Base-by-base conservation (phyloP, 176 grass and related monocot genomes). In the Triticum urartu region DNA sequence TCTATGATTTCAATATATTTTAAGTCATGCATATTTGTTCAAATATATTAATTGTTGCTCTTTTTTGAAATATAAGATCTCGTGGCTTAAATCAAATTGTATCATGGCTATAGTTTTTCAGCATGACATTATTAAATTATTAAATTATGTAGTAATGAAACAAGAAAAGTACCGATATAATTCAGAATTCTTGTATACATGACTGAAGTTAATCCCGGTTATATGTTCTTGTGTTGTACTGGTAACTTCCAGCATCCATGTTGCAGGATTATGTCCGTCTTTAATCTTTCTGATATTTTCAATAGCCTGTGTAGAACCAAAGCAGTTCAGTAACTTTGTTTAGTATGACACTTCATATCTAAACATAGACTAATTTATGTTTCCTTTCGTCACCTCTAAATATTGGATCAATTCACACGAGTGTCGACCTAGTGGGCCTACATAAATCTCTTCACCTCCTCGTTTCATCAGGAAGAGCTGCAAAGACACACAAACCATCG, bases 261-360 rank as follows among this genome's bases (percentile, higher is more conserved):
- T 97, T 26, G 94, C 91, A n/a, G 94, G 94, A 66, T 97, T 97
- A 18, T 97, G 94, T 18, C 92, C 92, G 59, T 97, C 88, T 90
- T 84, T 92, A 72, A 97, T 97, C 77, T 90, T 90, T 52, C 18
- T 76, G 25, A 97, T 83, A 79, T 92, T 90, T 76, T 89, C 43
- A 6, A 97, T 90, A 78, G 64, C 88, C 94, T 95, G 65, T 30
- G 9, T 72, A 75, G 72, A 45, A 60, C 3, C 84, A 64, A 74
- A 81, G 42, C 12, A 40, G 26, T 28, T 67, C 9, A 54, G 47
- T 59, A 76, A 36, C 34, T 68, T 22, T 26, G 25, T 40, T 30
- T 15, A 79, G 6, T 67, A 9, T 6, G 21, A 86, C 40, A 72
- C 59, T 45, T 14, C 28, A 82, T 69, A 73, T 72, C 14, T 83